These are phyloP conservation scores for Lasiosphaeriaceae sp. DNA, from an alignment of 495 filamentous ascomycete species.

Conservation along the genomic window DNA sequence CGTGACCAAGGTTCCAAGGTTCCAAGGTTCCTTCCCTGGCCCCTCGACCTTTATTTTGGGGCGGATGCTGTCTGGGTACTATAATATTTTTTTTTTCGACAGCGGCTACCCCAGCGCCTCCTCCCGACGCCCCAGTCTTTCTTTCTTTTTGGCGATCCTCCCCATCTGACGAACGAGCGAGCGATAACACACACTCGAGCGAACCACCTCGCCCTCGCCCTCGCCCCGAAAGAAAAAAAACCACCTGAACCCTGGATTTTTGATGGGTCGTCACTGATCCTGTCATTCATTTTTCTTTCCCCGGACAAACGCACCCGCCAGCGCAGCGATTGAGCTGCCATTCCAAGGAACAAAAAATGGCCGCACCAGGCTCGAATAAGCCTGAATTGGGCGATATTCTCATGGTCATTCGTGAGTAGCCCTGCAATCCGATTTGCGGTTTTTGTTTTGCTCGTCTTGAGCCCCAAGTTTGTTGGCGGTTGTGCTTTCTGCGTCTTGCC, in stretches of 20 bases:
- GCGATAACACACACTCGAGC: background rate
- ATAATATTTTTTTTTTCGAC: constrained; percentile 1
- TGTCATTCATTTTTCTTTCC: constrained; percentile 4
- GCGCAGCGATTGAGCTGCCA: constrained; percentile 16
- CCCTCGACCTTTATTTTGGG: constrained; percentile 6
- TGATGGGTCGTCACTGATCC: constrained; percentile 7
- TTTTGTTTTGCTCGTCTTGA: background rate
- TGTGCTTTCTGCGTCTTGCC: background rate
- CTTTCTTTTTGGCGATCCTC: constrained; percentile 2
- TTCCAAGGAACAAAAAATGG: constrained; percentile 39
- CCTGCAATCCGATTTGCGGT: constrained; percentile 4
- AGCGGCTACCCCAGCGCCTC: background rate
- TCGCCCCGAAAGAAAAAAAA: background rate
- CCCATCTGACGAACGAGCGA: background rate
- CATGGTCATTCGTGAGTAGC: constrained; percentile 73
- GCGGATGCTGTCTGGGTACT: background rate
- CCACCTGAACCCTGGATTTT: background rate
- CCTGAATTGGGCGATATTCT: constrained; percentile 66
- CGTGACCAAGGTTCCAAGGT: too few relatives aligned
- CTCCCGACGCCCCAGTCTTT: constrained; percentile 3
- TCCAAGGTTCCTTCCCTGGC: background rate
- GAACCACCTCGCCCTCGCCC: constrained; percentile 5
- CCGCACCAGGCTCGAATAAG: constrained; percentile 38
- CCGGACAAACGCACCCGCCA: constrained; percentile 9
- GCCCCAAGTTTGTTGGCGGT: background rate